Base-by-base conservation (phyloP, 352 stramenopile genomes). In the Phytophthora brassicae region DNA sequence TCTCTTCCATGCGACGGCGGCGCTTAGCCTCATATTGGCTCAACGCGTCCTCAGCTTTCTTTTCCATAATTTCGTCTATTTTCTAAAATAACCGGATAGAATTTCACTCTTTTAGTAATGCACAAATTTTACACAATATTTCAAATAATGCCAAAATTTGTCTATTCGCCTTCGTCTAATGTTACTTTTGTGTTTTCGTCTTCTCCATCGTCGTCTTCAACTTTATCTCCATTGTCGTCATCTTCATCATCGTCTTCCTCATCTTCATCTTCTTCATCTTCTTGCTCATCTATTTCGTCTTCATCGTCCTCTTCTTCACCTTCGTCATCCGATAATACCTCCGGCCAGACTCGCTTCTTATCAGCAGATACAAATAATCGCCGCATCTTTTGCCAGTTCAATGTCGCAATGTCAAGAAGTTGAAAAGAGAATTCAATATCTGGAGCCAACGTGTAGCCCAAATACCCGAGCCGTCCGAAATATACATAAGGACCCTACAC, bases 371-470 rank as follows among this genome's bases (percentile, higher is more conserved):
- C 11, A 16, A 44, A 44, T 2, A 23, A 23, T 4, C 38, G 38
- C 14, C 28, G 50, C n/a, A 73, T 47, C 22, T 68, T 54, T 19
- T 2, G 35, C 67, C 67, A 79, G 33, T 76, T 62, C 2, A 76
- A 36, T 16, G 65, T 53, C 5, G 72, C 60, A 4, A 68, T 28
- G 49, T 91, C 82, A 2, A 88, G 66, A 39, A 91, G 56, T 45
- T 91, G 80, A 64, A 82, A 91, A 0, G 74, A 80, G 44, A 89
- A 83, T 44, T 88, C 74, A 1, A 91, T 26, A 8, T 44, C 48
- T 24, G 78, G 76, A 0, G 60, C 52, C 11, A 55, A 42, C 23
- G 52, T 50, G 36, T 80, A 52, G 14, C 82, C 82, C 9, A 92
- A 56, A 43, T 79, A 81, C 1, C 78, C 82, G 22, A 92, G 70